Base-by-base conservation (phyloP, 371 early-diverging fungal species). In the Mortierella sp. region DNA sequence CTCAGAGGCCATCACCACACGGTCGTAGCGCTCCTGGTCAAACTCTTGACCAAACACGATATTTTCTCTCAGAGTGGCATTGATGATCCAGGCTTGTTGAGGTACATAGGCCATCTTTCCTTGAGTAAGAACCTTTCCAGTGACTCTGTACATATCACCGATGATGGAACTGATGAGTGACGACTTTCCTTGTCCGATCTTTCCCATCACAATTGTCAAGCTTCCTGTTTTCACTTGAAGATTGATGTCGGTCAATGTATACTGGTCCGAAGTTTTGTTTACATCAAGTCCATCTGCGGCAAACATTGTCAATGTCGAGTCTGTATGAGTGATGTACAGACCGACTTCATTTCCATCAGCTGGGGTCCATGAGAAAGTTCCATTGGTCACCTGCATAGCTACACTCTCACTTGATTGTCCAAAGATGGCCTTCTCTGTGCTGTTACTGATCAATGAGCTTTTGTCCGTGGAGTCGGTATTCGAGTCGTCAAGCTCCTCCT, bases 21-120 rank as follows among this genome's bases (percentile, higher is more conserved):
- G 66, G 6, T 92, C 84, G 75, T 97, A 98, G 50, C 90, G 92
- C 19, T 82, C 82, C 26, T 82, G 84, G 55, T 96, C 93, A 71
- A 82, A 93, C 5, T 85, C 86, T 71, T 84, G 83, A 18, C 97
- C 97, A 89, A 98, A 97, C 16, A 93, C 75, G 70, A 98, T 93
- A 77, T 98, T 98, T 43, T 96, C 95, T 26, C 92, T 85, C 9
- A 98, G 60, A 1, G 95, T 91, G 28, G 91, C 91, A 69, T 95
- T 95, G 90, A 93, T 91, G 43, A 98, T 92, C 96, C 96, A 97
- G 21, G 97, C 89, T 53, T 76, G 87, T 80, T 97, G 96, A n/a
- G 94, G 88, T 0, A 92, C 95, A 79, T 96, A 97, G 3, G 83
- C 86, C 19, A 87, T 64, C 6, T 71, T 57, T 4, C 86, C 87